Conservation (phyloP, 768 basidiomycete genomes). For the Leccinum obscurum region DNA sequence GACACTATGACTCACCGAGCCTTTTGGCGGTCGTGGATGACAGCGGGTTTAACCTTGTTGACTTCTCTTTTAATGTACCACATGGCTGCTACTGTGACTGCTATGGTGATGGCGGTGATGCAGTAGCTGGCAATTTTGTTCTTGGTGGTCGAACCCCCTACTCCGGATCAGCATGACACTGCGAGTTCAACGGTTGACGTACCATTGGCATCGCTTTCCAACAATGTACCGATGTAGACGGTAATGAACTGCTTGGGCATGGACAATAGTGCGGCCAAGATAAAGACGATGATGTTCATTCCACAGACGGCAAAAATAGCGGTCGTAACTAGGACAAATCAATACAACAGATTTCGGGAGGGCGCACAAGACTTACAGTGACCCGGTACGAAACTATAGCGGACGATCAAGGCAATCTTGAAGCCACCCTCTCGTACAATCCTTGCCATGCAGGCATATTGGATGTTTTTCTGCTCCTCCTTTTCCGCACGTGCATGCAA, state of each 20-base stretch:
- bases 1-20: constrained; percentile 48
- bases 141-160: constrained; percentile 34
- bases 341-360: not conserved
- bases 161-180: constrained; percentile 5
- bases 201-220: constrained; percentile 49
- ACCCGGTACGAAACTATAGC: constrained; percentile 81
- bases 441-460: constrained; percentile 61
- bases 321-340: constrained; percentile 63
- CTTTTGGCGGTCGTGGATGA: constrained; percentile 72
- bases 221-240: constrained; percentile 84
- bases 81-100: constrained; percentile 75
- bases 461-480: constrained; percentile 55
- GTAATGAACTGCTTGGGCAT: constrained; percentile 90
- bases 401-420: constrained; percentile 74
- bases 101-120: constrained; percentile 64
- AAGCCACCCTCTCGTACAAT: constrained; percentile 88
- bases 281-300: constrained; percentile 77
- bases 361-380: constrained; percentile 57
- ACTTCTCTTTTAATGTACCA: constrained; percentile 83
- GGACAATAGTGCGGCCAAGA: constrained; percentile 76
- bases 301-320: constrained; percentile 89
- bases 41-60: constrained; percentile 60
- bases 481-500: constrained; percentile 77
- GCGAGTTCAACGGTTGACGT: not conserved
- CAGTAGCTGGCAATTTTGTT: constrained; percentile 67